These are phyloP conservation scores for Grifola frondosa DNA, from an alignment of 1,284 basidiomycete species.

Conservation along the genomic window DNA sequence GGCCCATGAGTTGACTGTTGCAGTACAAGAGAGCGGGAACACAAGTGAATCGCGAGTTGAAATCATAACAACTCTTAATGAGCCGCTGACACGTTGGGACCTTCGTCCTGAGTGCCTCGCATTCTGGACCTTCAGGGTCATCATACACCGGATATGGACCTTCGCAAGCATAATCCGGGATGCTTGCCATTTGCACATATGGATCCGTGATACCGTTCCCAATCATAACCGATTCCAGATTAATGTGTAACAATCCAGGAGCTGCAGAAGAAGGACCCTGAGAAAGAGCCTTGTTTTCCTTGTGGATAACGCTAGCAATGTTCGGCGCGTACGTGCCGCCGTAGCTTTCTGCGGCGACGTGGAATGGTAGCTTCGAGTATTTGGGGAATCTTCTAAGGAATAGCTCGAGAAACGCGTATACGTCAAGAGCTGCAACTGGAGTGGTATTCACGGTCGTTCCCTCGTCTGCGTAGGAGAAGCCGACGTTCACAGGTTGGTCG, in stretches of 20 bases:
- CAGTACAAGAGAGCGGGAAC: constrained; percentile 65
- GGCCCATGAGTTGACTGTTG: constrained; percentile 56
- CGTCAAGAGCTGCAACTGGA: constrained; percentile 50
- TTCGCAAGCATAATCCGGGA: constrained; percentile 82
- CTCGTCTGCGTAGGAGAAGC: constrained; percentile 56
- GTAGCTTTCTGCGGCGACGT: constrained; percentile 75
- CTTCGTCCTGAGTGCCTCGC: constrained; percentile 61
- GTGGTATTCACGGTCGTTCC: constrained; percentile 46
- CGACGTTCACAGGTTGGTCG: constrained; percentile 60
- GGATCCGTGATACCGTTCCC: constrained; percentile 87
- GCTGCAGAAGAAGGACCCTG: constrained; percentile 35
- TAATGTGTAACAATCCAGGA: constrained; percentile 55
- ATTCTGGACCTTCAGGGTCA: constrained; percentile 66
- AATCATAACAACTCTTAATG: constrained; percentile 64
- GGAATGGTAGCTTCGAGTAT: constrained; percentile 69
- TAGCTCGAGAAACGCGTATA: constrained; percentile 86
- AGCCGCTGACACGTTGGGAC: constrained; percentile 72
- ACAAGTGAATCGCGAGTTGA: constrained; percentile 57
- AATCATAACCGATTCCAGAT: constrained; percentile 78
- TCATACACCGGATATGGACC: constrained; percentile 76
- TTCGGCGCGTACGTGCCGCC: constrained; percentile 83
- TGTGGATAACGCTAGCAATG: constrained; percentile 75
- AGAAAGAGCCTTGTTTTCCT: constrained; percentile 63
- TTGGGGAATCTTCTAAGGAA: constrained; percentile 77
- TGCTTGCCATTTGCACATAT: constrained; percentile 63